Conservation (phyloP, 805 yeast species). For the Torulaspora gathmanii region DNA sequence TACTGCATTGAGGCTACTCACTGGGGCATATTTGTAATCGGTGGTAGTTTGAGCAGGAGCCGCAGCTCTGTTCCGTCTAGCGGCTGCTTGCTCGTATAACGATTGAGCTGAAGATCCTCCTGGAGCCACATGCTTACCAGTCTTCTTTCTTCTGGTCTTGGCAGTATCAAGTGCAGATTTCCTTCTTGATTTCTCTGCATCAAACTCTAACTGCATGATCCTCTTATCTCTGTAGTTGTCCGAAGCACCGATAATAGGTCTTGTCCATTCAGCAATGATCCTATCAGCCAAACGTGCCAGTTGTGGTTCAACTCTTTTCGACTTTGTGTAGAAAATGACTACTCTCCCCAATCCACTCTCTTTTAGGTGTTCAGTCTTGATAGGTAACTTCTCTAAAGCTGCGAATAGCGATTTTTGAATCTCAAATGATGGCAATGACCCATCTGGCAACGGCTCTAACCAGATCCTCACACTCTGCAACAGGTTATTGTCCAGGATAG, state of each 20-base stretch:
- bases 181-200: conserved; percentile 47
- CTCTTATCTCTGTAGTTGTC: conserved; percentile 89
- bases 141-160: conserved; percentile 32
- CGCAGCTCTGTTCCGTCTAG: conserved; percentile 88
- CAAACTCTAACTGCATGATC: conserved; percentile 64
- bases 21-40: conserved; percentile 88
- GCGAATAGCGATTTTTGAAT: conserved; percentile 83
- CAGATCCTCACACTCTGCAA: conserved; percentile 91
- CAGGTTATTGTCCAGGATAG: conserved; percentile 88
- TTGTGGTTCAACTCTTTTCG: conserved; percentile 80
- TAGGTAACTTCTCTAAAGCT: conserved; percentile 74
- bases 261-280: conserved; percentile 94
- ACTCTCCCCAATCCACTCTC: conserved; percentile 95
- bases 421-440: conserved; percentile 94
- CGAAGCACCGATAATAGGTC: conserved; percentile 94
- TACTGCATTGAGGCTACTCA: conserved; percentile 48
- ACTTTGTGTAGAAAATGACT: conserved; percentile 85
- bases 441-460: conserved; percentile 98
- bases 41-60: conserved; percentile 89
- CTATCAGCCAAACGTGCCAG: conserved; percentile 86
- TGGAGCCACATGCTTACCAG: conserved; percentile 11
- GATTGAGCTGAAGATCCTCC: conserved; percentile 45
- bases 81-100: conserved; percentile 84
- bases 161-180: conserved; percentile 35
- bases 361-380: conserved; percentile 90